These are phyloP conservation scores for Raffaelea deltoideospora DNA, from an alignment of 2,329 filamentous ascomycete species.

Conservation along the genomic window DNA sequence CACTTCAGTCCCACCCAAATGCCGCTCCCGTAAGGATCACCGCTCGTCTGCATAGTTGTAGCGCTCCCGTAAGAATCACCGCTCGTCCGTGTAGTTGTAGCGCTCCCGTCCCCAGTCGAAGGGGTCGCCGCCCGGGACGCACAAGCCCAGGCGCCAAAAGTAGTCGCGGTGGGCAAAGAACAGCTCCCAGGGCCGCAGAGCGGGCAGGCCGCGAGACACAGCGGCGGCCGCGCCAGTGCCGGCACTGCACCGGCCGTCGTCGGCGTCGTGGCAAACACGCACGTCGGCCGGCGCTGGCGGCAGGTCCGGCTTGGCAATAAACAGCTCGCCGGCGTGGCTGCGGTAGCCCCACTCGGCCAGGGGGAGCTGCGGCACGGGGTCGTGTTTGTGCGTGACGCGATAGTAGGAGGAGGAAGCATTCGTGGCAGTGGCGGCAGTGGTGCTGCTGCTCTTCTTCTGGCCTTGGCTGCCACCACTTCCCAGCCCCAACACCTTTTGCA, in stretches of 20 bases:
- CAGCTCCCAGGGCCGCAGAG: slow-evolving; percentile 74
- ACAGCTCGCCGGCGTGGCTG: slow-evolving; percentile 77
- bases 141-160: slow-evolving; percentile 85
- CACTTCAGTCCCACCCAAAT: no score
- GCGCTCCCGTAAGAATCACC: no score
- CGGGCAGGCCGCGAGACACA: slow-evolving; percentile 23
- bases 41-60: slow-evolving; percentile 22
- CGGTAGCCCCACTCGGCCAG: slow-evolving; percentile 76
- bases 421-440: neutral
- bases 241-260: slow-evolving; percentile 58
- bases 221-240: slow-evolving; percentile 28
- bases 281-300: slow-evolving; percentile 56
- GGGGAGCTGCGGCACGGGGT: slow-evolving; percentile 81
- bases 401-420: slow-evolving; percentile 35
- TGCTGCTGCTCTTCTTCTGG: no score
- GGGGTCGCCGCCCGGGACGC: slow-evolving; percentile 66
- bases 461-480: slow-evolving; percentile 9
- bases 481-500: slow-evolving; percentile 38
- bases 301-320: slow-evolving; percentile 57
- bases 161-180: slow-evolving; percentile 94
- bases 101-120: slow-evolving; percentile 45
- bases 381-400: slow-evolving; percentile 70
- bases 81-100: slow-evolving; percentile 22
- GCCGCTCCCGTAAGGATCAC: no score
- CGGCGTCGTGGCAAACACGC: slow-evolving; percentile 53